Evolutionary conservation across 495 filamentous ascomycete species (phyloP).

Genomic region (Aspergillus coremiiformis): DNA sequence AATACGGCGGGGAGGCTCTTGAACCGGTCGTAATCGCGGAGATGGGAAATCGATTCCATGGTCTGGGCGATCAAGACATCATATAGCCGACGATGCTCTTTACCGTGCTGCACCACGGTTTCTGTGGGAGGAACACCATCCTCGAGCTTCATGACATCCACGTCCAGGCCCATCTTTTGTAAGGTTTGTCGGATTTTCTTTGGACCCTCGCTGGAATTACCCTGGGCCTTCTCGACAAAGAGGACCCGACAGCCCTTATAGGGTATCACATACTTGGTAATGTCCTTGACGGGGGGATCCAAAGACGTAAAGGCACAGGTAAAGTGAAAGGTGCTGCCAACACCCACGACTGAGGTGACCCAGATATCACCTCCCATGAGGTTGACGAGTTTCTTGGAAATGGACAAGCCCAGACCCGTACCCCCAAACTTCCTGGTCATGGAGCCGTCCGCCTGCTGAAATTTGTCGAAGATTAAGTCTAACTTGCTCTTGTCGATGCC

Average conservation of each 20-base stretch:
- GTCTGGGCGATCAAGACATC: slow-evolving; percentile 97
- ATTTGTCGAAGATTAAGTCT: slow-evolving; percentile 97
- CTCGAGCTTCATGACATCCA: slow-evolving; percentile 67
- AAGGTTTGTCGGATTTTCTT: slow-evolving; percentile 74
- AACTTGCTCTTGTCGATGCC: slow-evolving; percentile 95
- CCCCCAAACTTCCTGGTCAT: slow-evolving; percentile 96
- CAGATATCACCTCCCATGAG: slow-evolving; percentile 97
- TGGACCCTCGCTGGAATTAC: slow-evolving; percentile 63
- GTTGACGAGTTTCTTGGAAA: slow-evolving; percentile 91
- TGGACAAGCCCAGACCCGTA: slow-evolving; percentile 90
- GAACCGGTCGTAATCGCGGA: slow-evolving; percentile 85
- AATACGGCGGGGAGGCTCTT: slow-evolving; percentile 97
- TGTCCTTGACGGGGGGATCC: slow-evolving; percentile 68
- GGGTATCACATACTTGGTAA: slow-evolving; percentile 75
- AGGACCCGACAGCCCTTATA: slow-evolving; percentile 86
- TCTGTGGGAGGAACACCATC: slow-evolving; percentile 53
- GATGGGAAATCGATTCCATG: slow-evolving; percentile 75
- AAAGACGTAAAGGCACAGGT: slow-evolving; percentile 88
- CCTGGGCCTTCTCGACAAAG: slow-evolving; percentile 76
- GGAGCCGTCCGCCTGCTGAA: slow-evolving; percentile 97
- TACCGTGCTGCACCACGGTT: slow-evolving; percentile 46
- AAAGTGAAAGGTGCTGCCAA: slow-evolving; percentile 94
- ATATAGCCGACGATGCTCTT: slow-evolving; percentile 61
- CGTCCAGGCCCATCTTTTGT: slow-evolving; percentile 66
- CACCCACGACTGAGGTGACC: slow-evolving; percentile 89